Conservation (phyloP, 2,329 filamentous ascomycete genomes). For the Tolypocladium cylindrosporum region DNA sequence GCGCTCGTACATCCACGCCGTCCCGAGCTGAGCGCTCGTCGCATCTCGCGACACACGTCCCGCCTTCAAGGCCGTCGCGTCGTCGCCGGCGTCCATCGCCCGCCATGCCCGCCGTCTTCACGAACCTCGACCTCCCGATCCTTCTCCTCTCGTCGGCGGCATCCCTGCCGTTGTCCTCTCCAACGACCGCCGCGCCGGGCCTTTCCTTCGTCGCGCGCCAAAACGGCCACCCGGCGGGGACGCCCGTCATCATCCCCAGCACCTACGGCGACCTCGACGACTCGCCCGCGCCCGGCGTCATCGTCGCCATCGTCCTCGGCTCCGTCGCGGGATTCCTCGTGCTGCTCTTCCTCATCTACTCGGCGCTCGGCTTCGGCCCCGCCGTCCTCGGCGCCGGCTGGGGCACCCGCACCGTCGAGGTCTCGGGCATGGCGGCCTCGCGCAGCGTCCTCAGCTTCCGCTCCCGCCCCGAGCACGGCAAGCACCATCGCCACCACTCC, state of each 20-base stretch:
- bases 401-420: background rate
- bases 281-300: conserved; percentile 31
- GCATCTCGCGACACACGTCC: background rate
- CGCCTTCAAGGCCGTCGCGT: background rate
- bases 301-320: conserved; percentile 35
- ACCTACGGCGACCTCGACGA: conserved; percentile 22
- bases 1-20: background rate
- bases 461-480: conserved; percentile 1
- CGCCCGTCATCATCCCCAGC: conserved; percentile 22
- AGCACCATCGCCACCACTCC: conserved; percentile 1
- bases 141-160: background rate
- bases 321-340: conserved; percentile 41
- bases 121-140: background rate
- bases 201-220: conserved; percentile 1
- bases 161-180: background rate
- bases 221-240: conserved; percentile 9
- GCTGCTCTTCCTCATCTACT: conserved; percentile 40
- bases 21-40: background rate
- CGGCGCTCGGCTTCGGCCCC: conserved; percentile 33
- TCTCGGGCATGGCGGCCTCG: conserved; percentile 2
- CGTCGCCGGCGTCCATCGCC: background rate
- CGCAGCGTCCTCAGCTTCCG: conserved; percentile 8
- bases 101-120: background rate
- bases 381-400: conserved; percentile 11
- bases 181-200: background rate